Conservation (phyloP, 495 filamentous ascomycete species). For the Penicillium pulvis region DNA sequence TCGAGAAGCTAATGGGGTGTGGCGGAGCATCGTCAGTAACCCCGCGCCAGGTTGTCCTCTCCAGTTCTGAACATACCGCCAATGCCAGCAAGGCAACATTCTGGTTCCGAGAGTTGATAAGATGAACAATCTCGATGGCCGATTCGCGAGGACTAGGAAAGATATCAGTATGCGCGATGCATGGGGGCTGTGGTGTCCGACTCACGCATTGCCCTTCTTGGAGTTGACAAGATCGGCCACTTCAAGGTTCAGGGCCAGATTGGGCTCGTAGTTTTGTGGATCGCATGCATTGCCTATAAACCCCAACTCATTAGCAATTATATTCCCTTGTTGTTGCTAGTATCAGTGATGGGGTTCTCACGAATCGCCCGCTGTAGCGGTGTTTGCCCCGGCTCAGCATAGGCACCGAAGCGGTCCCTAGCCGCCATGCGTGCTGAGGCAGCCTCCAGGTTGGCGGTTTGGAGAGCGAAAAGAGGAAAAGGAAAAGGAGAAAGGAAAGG, state of each 20-base stretch:
- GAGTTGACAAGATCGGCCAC: constrained; percentile 95
- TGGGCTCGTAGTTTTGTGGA: constrained; percentile 94
- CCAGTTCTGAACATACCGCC: constrained; percentile 46
- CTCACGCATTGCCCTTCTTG: constrained; percentile 93
- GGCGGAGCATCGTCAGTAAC: constrained; percentile 23
- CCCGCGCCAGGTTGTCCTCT: constrained; percentile 24
- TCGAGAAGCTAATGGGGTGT: constrained; percentile 71
- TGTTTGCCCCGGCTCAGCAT: constrained; percentile 74
- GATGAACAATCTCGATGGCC: constrained; percentile 88
- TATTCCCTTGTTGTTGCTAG: constrained; percentile 7
- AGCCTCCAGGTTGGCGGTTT: constrained; percentile 73
- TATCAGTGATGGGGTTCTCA: constrained; percentile 35
- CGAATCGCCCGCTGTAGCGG: constrained; percentile 93
- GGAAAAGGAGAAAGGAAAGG: constrained; percentile 13
- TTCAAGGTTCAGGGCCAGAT: constrained; percentile 94
- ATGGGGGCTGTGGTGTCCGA: constrained; percentile 15
- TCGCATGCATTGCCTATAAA: constrained; percentile 82
- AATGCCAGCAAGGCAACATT: constrained; percentile 92
- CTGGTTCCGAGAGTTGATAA: constrained; percentile 93
- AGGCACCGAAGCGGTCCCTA: constrained; percentile 89
- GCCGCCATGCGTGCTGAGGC: constrained; percentile 93
- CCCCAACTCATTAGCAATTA: constrained; percentile 9
- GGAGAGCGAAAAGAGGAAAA: constrained; percentile 1
- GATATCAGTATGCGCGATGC: constrained; percentile 19
- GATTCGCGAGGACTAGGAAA: constrained; percentile 79